phyloP scores from a whole-genome alignment of 805 yeast species.

The Saturnispora mendoncae region DNA sequence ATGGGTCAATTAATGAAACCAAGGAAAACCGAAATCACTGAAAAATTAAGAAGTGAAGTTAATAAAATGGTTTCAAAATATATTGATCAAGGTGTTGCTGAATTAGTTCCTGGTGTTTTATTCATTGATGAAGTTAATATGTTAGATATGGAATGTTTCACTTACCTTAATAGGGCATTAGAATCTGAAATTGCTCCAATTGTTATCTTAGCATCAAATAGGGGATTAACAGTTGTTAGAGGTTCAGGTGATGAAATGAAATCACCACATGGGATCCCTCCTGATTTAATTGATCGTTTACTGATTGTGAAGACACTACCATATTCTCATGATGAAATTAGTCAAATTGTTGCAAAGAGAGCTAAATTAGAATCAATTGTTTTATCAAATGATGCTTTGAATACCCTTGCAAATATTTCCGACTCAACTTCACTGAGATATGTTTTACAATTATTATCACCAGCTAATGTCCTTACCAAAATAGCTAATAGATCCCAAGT shows the following conservation, averaged over 20 bases:
- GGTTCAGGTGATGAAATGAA: slow-evolving; percentile 71
- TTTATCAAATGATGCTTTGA: slow-evolving; percentile 71
- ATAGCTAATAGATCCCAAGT: slow-evolving; percentile 59
- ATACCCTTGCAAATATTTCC: slow-evolving; percentile 81
- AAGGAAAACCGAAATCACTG: slow-evolving; percentile 90
- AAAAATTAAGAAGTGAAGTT: slow-evolving; percentile 93
- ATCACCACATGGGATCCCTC: slow-evolving; percentile 96
- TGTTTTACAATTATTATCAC: slow-evolving; percentile 84
- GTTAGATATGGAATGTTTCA: slow-evolving; percentile 95
- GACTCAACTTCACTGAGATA: slow-evolving; percentile 86
- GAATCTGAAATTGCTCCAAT: slow-evolving; percentile 97
- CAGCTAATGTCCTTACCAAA: slow-evolving; percentile 76
- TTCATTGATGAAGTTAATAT: slow-evolving; percentile 98
- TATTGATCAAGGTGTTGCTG: slow-evolving; percentile 98
- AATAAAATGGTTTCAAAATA: slow-evolving; percentile 95
- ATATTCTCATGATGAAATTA: slow-evolving; percentile 75
- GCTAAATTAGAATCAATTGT: slow-evolving; percentile 93
- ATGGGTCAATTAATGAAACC: slow-evolving; percentile 97
- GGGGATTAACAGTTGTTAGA: slow-evolving; percentile 88
- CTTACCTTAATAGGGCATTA: slow-evolving; percentile 89
- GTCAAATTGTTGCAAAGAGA: slow-evolving; percentile 78
- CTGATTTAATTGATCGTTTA: slow-evolving; percentile 87
- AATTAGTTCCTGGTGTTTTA: slow-evolving; percentile 93
- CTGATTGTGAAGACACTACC: slow-evolving; percentile 81
- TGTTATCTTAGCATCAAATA: slow-evolving; percentile 95